A percentile compares a stretch with the other conserved stretches of the same genome.
Conservation (phyloP, 805 yeast genomes). For the Saccharomycopsis lassenensis region DNA sequence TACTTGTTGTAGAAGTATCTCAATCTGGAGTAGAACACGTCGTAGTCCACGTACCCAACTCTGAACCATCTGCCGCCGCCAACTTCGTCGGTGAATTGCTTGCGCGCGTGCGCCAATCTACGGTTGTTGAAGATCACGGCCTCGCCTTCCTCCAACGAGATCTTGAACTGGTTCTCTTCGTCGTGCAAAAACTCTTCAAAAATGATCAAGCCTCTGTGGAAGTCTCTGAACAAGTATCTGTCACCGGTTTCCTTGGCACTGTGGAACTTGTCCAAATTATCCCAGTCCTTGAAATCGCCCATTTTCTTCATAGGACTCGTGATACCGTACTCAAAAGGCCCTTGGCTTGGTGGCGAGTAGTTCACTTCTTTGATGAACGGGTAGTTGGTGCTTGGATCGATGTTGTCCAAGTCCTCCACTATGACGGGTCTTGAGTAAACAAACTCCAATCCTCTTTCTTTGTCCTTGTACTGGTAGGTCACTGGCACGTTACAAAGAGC, state of each 20-base stretch:
- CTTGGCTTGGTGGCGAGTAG: conserved; percentile 79
- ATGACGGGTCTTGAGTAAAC: conserved; percentile 52
- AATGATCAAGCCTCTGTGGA: conserved; percentile 43
- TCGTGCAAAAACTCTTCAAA: conserved; percentile 50
- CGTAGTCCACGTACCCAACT: conserved; percentile 69
- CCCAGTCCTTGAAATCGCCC: conserved; percentile 17
- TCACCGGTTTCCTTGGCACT: conserved; percentile 31
- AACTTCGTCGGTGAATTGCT: conserved; percentile 33
- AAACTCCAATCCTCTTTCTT: conserved; percentile 50
- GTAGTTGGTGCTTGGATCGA: conserved; percentile 24
- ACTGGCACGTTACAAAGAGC: conserved; percentile 55
- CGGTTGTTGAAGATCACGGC: conserved; percentile 65
- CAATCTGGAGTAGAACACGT: conserved; percentile 53
- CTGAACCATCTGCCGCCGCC: conserved; percentile 56
- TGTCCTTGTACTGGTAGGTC: conserved; percentile 47
- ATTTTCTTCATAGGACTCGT: conserved; percentile 24
- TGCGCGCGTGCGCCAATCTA: conserved; percentile 58
- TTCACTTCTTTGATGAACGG: conserved; percentile 45
- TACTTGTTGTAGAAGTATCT: conserved; percentile 23
- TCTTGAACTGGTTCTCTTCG: conserved; percentile 41
- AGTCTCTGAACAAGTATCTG: conserved; percentile 38
- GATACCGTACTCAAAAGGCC: conserved; percentile 57
- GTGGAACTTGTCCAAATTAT: conserved; percentile 14
- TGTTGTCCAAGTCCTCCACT: conserved; percentile 36
- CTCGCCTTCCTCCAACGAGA: conserved; percentile 45